Evolutionary conservation across 345 rosid genomes (phyloP), one percentile per base, ranked within the genome.

Genomic region (Aquilaria malaccensis): DNA sequence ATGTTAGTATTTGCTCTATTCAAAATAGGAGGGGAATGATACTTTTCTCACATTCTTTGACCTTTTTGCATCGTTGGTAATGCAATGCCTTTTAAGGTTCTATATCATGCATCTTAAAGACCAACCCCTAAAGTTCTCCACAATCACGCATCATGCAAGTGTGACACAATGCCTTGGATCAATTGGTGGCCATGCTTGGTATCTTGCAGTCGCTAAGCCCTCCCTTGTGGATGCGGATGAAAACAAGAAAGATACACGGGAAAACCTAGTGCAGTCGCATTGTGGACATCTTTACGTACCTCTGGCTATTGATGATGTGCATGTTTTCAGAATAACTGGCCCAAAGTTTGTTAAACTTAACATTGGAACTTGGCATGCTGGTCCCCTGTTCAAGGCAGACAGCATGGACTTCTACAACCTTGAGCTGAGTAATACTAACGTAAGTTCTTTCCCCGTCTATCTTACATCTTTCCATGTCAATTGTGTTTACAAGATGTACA

Each of bases 121-220:
- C n/a, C 63, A 77, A 32, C 65, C 88, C 0, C 78, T 76, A 13
- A 47, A 62, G 65, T 89, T 89, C 64, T 67, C 82, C 11, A 49
- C 49, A 0, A 83, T 92, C 13, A 83, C 89, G 0, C 98, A 92
- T 68, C 98, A 89, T 64, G 95, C 96, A 0, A 81, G 80, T 29
- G 95, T 92, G 65, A 89, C 95, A 7, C 93, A 92, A 73, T 85
- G 95, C 81, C 84, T 92, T 7, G 97, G 98, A 66, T 74, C 98
- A 14, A 62, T 87, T 29, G 91, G 93, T 11, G 93, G 85, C 33
- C 79, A 71, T 13, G 84, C 59, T 15, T 93, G 97, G 98, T 89
- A 83, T 71, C 76, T 87, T 45, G 98, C 97, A 30, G 83, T 93
- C 0, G 87, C 85, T 6, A 89, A 84, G 76, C 84, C 91, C 0